These are phyloP conservation scores for Fusarium lyarnte DNA, from an alignment of 2,329 filamentous ascomycete species.

Conservation along the genomic window DNA sequence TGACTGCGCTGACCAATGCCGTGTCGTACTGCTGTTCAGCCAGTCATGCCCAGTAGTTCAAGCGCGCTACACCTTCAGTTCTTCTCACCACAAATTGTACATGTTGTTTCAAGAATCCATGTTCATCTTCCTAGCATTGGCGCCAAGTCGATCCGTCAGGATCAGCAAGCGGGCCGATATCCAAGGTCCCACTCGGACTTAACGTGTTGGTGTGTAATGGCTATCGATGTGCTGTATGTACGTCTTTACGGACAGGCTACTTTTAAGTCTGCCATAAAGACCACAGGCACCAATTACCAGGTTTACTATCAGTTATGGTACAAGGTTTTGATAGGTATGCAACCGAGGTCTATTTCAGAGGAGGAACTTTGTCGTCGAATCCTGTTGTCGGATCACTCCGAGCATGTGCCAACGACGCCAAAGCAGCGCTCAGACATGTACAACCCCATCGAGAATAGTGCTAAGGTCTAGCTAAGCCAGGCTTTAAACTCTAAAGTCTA, in stretches of 20 bases:
- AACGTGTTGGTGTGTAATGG: not conserved
- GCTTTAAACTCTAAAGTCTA: not conserved
- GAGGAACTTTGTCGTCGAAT: not conserved
- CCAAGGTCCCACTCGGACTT: not conserved
- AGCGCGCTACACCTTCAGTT: no score
- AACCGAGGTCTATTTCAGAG: not conserved
- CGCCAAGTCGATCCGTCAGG: not conserved
- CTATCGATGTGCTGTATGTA: not conserved
- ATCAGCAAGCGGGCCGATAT: not conserved
- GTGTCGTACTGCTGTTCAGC: not conserved
- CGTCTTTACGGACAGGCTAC: no score
- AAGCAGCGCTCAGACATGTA: not conserved
- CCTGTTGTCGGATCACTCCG: not conserved
- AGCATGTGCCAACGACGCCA: not conserved
- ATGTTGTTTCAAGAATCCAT: not conserved
- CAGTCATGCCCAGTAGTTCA: not conserved
- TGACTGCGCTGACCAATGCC: not conserved
- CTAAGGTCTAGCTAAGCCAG: not conserved
- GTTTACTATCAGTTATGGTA: fast-evolving
- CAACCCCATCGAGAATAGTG: not conserved
- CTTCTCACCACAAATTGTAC: not conserved
- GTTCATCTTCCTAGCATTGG: not conserved
- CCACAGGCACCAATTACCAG: not conserved
- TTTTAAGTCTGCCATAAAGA: no score
- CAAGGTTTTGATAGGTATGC: not conserved